phyloP scores from a whole-genome alignment of 106 monocot species.

The Dendrobium catenatum region DNA sequence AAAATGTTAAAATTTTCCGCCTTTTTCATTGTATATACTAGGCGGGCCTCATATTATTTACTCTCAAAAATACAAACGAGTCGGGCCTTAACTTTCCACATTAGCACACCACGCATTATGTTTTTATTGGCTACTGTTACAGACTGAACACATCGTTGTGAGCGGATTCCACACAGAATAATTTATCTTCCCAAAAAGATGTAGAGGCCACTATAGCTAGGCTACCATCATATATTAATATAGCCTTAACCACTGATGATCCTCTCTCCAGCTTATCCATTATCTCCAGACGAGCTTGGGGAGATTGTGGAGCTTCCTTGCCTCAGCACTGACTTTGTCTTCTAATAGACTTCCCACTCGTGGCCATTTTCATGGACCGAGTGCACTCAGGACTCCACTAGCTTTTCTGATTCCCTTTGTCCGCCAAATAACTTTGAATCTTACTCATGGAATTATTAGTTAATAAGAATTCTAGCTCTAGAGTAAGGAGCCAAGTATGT shows the following conservation, averaged over 20 bases:
- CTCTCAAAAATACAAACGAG: no score
- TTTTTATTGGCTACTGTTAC: no score
- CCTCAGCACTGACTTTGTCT: slow-evolving; percentile 20
- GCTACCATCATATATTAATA: slow-evolving; percentile 30
- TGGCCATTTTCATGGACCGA: not conserved
- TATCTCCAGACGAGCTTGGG: slow-evolving; percentile 14
- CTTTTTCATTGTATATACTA: no score
- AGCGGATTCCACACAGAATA: no score
- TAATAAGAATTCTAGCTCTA: not conserved
- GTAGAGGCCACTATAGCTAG: slow-evolving; percentile 24
- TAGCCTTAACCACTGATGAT: not conserved
- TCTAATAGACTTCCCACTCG: not conserved
- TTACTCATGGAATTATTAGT: not conserved
- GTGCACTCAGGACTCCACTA: not conserved
- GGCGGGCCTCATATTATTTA: no score
- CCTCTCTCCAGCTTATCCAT: not conserved
- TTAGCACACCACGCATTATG: no score
- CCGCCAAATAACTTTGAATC: not conserved
- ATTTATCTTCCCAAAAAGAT: slow-evolving; percentile 19
- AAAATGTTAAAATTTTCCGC: no score
- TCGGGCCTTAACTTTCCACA: no score
- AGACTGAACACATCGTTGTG: no score
- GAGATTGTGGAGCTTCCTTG: slow-evolving; percentile 40
- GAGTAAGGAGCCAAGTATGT: no score
- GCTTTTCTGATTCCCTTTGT: not conserved